phyloP scores from a whole-genome alignment of 2,329 filamentous ascomycete genomes.

The Pseudopyricularia cyperi region DNA sequence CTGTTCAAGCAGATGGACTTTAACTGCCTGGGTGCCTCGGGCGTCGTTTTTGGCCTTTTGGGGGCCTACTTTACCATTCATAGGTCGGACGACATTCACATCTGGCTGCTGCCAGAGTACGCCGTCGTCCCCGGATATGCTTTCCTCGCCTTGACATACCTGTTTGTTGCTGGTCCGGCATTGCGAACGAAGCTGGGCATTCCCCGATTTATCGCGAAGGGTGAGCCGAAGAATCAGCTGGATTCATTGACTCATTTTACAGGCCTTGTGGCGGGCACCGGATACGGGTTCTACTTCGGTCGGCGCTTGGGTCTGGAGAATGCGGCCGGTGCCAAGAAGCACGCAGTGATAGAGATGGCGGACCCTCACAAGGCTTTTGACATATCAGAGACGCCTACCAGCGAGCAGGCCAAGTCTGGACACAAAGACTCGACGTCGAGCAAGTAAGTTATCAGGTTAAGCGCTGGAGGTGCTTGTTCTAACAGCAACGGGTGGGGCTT shows the following conservation, averaged over 20 bases:
- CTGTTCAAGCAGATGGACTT: background rate
- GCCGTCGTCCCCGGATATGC: conserved; percentile 39
- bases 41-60: conserved; percentile 46
- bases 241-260: conserved; percentile 41
- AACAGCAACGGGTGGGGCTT: no score
- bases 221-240: conserved; percentile 21
- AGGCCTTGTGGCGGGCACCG: conserved; percentile 34
- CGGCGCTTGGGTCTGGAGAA: conserved; percentile 3
- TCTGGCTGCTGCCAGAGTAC: conserved; percentile 41
- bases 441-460: no score
- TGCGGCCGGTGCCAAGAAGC: background rate
- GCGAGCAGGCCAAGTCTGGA: background rate
- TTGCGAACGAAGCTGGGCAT: background rate
- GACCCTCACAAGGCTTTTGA: background rate
- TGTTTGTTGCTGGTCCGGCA: background rate
- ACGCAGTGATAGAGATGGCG: background rate
- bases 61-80: conserved; percentile 50
- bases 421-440: background rate
- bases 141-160: background rate
- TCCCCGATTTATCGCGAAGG: background rate
- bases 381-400: background rate
- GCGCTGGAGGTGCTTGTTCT: no score
- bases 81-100: conserved; percentile 39
- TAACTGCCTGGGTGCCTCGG: conserved; percentile 51
- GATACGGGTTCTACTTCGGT: conserved; percentile 23